Evolutionary conservation across 2,329 filamentous ascomycete species (phyloP).

Genomic region (Epichloe sylvatica): DNA sequence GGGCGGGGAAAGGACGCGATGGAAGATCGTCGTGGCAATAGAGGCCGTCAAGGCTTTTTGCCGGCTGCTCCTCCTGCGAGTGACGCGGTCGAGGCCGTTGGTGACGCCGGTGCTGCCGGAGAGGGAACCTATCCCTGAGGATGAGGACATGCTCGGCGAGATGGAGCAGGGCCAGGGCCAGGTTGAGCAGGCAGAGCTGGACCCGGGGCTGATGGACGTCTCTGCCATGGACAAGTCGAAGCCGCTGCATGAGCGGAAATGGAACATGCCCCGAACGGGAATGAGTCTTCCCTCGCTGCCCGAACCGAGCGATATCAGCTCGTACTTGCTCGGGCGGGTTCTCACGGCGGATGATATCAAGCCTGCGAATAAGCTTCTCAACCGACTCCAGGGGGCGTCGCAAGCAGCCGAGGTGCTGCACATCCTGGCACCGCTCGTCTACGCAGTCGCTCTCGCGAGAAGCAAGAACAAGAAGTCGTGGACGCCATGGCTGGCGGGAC

Average conservation of each 20-base stretch:
- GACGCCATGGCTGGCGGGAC: slow-evolving; percentile 80
- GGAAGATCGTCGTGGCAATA: slow-evolving; percentile 74
- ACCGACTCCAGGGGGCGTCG: slow-evolving; percentile 57
- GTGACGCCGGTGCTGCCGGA: slow-evolving; percentile 77
- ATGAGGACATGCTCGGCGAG: slow-evolving; percentile 31
- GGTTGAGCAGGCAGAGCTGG: slow-evolving; percentile 25
- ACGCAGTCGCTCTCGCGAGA: slow-evolving; percentile 67
- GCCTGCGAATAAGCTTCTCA: slow-evolving; percentile 73
- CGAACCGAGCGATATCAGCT: slow-evolving; percentile 65
- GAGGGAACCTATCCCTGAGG: slow-evolving; percentile 58
- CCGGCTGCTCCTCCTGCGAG: slow-evolving; percentile 60
- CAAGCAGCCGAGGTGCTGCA: slow-evolving; percentile 83
- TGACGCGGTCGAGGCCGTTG: slow-evolving; percentile 71
- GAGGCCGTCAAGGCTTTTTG: slow-evolving; percentile 81
- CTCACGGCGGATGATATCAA: slow-evolving; percentile 95
- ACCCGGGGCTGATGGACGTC: slow-evolving; percentile 27
- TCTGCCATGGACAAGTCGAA: slow-evolving; percentile 8
- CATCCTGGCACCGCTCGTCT: slow-evolving; percentile 76
- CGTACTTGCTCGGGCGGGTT: slow-evolving; percentile 78
- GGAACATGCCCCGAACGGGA: slow-evolving; percentile 91
- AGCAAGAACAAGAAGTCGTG: slow-evolving; percentile 64
- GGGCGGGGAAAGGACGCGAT: slow-evolving; percentile 64
- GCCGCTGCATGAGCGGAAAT: slow-evolving; percentile 42
- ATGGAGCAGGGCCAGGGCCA: slow-evolving; percentile 24
- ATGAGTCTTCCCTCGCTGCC: slow-evolving; percentile 74